These are phyloP conservation scores for Fusarium stilboides DNA, from an alignment of 2,329 filamentous ascomycete species.

Conservation along the genomic window DNA sequence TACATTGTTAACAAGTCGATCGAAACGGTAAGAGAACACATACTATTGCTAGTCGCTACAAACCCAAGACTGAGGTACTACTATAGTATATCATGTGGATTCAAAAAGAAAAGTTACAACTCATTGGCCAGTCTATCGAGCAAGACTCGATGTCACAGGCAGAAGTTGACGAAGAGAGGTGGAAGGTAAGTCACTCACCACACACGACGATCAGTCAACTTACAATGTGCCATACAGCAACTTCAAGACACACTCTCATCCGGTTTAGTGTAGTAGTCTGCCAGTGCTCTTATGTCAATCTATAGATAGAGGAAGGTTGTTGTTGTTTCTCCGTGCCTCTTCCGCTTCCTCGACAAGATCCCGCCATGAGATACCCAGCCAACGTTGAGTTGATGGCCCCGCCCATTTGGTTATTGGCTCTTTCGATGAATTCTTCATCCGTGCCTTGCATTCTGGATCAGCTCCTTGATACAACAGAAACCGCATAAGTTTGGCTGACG, in stretches of 20 bases:
- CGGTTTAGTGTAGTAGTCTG: too few species aligned
- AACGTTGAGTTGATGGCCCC: not conserved
- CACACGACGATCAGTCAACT: not conserved
- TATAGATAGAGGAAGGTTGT: not conserved
- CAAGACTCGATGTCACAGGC: not conserved
- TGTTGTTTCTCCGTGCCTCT: not conserved
- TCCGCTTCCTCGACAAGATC: constrained; percentile 11
- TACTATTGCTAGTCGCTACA: too few species aligned
- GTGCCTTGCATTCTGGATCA: constrained; percentile 2
- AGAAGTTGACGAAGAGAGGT: not conserved
- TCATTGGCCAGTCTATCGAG: not conserved
- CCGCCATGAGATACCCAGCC: constrained; percentile 20
- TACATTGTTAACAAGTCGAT: constrained; percentile 51
- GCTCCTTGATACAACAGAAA: constrained; percentile 18
- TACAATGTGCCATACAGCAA: not conserved
- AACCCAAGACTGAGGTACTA: too few species aligned
- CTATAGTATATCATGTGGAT: not conserved
- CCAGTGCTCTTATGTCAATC: not conserved
- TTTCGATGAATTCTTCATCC: rapidly evolving
- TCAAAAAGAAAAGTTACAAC: not conserved
- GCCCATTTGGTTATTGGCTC: not conserved
- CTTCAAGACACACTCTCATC: not conserved
- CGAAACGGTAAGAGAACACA: constrained; percentile 30
- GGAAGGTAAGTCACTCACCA: not conserved
- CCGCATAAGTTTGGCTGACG: constrained; percentile 11